Percentiles rank a stretch among this genome's conserved stretches.
phyloP scores from a whole-genome alignment of 306 rosid species.

The Dryas alaskensis region DNA sequence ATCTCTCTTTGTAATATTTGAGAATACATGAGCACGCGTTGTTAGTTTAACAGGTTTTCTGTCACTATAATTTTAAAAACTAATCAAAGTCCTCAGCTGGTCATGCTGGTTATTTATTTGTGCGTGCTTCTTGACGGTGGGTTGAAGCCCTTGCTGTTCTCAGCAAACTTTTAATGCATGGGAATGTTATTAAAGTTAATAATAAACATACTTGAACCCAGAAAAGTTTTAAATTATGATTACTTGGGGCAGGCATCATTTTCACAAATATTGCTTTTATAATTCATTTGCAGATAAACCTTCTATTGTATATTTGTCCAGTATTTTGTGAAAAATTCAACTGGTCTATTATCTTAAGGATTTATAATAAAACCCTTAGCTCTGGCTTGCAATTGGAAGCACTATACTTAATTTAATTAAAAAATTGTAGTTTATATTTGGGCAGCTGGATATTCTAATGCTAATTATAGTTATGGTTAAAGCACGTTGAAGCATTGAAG shows the following conservation, averaged over 20 bases:
- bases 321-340: background rate
- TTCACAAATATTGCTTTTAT: background rate
- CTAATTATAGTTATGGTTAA: background rate
- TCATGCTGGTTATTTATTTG: conserved; percentile 7
- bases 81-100: background rate
- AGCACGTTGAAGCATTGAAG: background rate
- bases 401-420: background rate
- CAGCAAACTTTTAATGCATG: background rate
- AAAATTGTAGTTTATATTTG: background rate
- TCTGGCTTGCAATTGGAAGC: background rate
- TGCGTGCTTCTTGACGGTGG: background rate
- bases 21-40: background rate
- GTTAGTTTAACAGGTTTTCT: background rate
- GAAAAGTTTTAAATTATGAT: background rate
- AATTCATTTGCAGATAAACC: background rate
- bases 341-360: background rate
- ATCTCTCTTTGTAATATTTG: background rate
- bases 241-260: background rate
- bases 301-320: background rate
- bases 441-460: background rate
- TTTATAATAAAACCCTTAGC: background rate
- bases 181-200: background rate
- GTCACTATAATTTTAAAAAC: background rate
- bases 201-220: background rate
- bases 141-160: conserved; percentile 7